A percentile compares a stretch with the other conserved stretches of the same genome.
phyloP scores from a whole-genome alignment of 2,329 filamentous ascomycete species.

The Fusarium sp. region DNA sequence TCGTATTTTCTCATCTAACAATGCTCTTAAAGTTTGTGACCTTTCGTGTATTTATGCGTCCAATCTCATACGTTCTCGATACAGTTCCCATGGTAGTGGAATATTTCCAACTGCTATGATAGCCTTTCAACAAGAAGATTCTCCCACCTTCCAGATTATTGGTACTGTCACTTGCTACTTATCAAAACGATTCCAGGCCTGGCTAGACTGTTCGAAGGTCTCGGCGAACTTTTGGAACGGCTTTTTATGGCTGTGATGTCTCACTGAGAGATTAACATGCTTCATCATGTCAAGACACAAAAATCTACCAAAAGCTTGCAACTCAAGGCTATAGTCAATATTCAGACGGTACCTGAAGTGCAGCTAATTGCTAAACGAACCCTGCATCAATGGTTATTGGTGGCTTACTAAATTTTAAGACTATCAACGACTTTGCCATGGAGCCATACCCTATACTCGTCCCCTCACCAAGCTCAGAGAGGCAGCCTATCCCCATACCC shows the following conservation, averaged over 20 bases:
- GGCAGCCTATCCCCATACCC: conserved; percentile 6
- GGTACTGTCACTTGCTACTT: neutral
- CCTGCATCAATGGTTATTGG: neutral
- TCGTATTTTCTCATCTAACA: neutral
- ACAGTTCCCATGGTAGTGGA: neutral
- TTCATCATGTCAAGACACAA: neutral
- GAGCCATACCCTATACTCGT: conserved; percentile 17
- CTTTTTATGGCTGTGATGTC: neutral
- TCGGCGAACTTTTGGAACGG: neutral
- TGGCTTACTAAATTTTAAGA: neutral
- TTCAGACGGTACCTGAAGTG: too few relatives aligned
- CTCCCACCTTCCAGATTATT: neutral
- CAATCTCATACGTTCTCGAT: neutral
- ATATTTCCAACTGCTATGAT: neutral
- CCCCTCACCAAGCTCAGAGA: neutral
- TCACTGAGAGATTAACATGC: neutral
- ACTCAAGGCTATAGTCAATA: neutral
- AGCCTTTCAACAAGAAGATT: neutral
- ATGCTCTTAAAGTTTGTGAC: neutral
- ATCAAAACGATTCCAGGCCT: neutral
- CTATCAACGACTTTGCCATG: neutral
- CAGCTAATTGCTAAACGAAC: neutral
- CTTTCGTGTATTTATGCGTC: neutral
- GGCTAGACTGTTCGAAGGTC: neutral
- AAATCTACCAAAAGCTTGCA: neutral